Base-by-base conservation (phyloP, 116 monocot genomes). In the Papilionanthe hybrid region DNA sequence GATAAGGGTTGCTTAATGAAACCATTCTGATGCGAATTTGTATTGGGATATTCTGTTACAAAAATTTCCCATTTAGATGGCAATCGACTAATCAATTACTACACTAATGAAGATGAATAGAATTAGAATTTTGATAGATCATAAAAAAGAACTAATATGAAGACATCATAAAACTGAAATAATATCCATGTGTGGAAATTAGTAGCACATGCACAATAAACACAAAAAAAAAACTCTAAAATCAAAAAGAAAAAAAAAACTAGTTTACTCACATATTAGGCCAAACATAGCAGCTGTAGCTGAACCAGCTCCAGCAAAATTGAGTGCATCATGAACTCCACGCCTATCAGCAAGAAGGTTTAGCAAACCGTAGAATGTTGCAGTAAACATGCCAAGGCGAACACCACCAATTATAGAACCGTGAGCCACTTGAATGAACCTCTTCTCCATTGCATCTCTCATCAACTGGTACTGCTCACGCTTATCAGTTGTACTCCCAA, bases 381-480 rank as follows among this genome's bases (percentile, higher is more conserved):
- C 90, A 73, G 98, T 98, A 60, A 98, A 94, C 91, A 92, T 91
- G 82, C 98, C 98, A 55, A 94, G 91, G 15, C 94, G 93, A 86
- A 94, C 78, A 41, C 94, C 98, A 80, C 98, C 98, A 50, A 98
- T 81, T 45, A 98, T 86, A 30, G 94, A 94, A 50, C 94, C 94
- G 72, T 87, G 91, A 45, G 98, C 83, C 1, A 98, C 87, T 42
- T 91, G 82, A 53, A 93, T 65, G 72, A 94, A 98, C 57, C 94
- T 91, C 67, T 98, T 98, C 90, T 98, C 98, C 94, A 98, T 98
- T 27, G 94, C 98, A 85, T 98, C 98, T 76, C 98, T 90, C 94
- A 98, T 98, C 82, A 98, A 78, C 84, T 87, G 89, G 78, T 98
- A 98, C 69, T 98, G 93, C 80, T 98, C 98, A 63, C 98, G 88